Percentiles rank a stretch among this genome's conserved stretches.
phyloP scores from a whole-genome alignment of 768 basidiomycete species.

The Paxillus ammoniavirescens region DNA sequence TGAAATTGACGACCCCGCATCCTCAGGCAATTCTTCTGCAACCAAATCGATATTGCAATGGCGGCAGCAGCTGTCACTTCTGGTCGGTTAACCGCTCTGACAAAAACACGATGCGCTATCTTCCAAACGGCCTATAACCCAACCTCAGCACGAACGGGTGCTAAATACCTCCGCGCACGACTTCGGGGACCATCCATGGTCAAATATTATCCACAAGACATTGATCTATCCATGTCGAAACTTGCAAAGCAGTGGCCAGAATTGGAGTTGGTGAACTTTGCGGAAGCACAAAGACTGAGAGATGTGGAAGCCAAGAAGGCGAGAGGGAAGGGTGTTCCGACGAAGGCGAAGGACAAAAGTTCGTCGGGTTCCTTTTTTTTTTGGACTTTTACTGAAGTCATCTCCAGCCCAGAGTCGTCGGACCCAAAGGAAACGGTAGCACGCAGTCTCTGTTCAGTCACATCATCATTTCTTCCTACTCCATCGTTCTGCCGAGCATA shows the following conservation, averaged over 20 bases:
- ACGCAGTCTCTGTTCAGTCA: background rate
- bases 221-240: conserved; percentile 55
- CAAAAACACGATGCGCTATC: conserved; percentile 62
- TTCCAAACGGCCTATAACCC: conserved; percentile 93
- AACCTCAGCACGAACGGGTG: conserved; percentile 73
- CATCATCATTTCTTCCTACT: background rate
- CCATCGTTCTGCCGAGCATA: background rate
- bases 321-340: conserved; percentile 81
- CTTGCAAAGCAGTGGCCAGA: conserved; percentile 53
- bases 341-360: conserved; percentile 75
- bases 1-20: background rate
- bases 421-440: conserved; percentile 42
- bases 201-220: conserved; percentile 71
- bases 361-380: conserved; percentile 18
- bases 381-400: background rate
- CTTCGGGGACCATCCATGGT: conserved; percentile 86
- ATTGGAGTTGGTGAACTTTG: conserved; percentile 59
- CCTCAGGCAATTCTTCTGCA: background rate
- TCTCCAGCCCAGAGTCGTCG: conserved; percentile 52
- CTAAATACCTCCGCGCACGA: conserved; percentile 83
- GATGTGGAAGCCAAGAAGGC: conserved; percentile 67
- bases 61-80: conserved; percentile 39
- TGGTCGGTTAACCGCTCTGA: conserved; percentile 59
- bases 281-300: conserved; percentile 64
- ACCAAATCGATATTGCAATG: conserved; percentile 14